A percentile compares a stretch with the other conserved stretches of the same genome.
phyloP scores from a whole-genome alignment of 2,329 filamentous ascomycete genomes.

The Aspergillus ibericus region DNA sequence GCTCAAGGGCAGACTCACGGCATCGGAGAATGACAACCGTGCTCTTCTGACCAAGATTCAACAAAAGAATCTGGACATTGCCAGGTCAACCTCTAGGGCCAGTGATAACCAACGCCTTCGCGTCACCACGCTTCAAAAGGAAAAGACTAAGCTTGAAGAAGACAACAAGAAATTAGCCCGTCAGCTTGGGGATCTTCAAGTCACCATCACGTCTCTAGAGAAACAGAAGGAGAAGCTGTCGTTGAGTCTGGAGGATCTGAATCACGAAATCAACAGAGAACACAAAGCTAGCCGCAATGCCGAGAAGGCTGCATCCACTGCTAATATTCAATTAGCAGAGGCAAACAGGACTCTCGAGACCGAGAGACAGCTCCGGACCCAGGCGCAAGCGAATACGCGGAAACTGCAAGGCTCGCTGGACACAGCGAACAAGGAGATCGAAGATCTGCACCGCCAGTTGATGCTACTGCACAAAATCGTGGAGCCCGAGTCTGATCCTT shows the following conservation, averaged over 20 bases:
- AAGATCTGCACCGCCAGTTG: conserved; percentile 76
- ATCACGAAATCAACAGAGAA: conserved; percentile 86
- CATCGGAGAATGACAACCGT: conserved; percentile 95
- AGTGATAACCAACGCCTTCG: conserved; percentile 80
- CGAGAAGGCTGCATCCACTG: conserved; percentile 80
- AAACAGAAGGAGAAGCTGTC: conserved; percentile 94
- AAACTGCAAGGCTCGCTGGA: conserved; percentile 79
- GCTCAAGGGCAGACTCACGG: conserved; percentile 81
- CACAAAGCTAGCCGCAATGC: conserved; percentile 86
- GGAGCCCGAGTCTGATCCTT: conserved; percentile 69
- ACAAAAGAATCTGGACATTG: conserved; percentile 95
- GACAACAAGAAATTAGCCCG: conserved; percentile 77
- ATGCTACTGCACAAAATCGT: conserved; percentile 82
- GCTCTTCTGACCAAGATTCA: conserved; percentile 95
- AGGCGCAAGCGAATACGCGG: conserved; percentile 82
- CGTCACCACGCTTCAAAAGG: conserved; percentile 72
- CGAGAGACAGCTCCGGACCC: conserved; percentile 78
- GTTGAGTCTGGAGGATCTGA: conserved; percentile 84
- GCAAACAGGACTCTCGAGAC: conserved; percentile 86
- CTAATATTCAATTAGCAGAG: conserved; percentile 81
- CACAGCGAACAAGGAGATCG: conserved; percentile 74
- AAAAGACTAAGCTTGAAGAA: conserved; percentile 81
- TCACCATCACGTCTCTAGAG: conserved; percentile 78
- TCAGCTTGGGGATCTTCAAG: conserved; percentile 81
- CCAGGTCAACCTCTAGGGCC: conserved; percentile 80